Evolutionary conservation across 331 rosid species (phyloP).

Genomic region (Pyracantha coccinea): DNA sequence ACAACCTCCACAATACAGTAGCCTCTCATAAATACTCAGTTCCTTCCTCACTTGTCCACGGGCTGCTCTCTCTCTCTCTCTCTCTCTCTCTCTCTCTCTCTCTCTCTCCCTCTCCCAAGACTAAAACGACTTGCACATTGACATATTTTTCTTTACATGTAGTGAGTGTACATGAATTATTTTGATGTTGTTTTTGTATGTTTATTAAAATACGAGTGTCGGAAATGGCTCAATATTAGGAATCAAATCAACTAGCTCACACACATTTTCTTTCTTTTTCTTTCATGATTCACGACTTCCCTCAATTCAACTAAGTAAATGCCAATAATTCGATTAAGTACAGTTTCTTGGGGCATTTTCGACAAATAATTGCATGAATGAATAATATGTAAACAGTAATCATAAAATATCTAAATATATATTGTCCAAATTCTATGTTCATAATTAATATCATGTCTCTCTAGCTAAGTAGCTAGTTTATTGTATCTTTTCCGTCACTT

Average conservation of each 20-base stretch:
- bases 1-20: not conserved
- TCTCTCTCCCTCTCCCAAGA: not conserved
- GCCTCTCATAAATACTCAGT: not conserved
- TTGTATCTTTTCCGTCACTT: not conserved
- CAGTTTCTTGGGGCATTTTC: not conserved
- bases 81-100: not conserved
- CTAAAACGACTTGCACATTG: not conserved
- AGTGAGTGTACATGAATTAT: not conserved
- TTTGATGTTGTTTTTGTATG: not conserved
- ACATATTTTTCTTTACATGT: not conserved
- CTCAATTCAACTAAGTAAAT: too few relatives aligned
- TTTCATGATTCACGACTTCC: too few relatives aligned
- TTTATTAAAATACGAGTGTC: too few relatives aligned
- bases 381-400: not conserved
- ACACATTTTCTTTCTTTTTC: too few relatives aligned
- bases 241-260: too few relatives aligned
- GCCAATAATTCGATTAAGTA: too few relatives aligned
- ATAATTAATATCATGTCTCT: not conserved
- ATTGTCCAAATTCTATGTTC: not conserved
- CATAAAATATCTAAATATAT: not conserved
- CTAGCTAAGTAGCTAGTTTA: not conserved
- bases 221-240: too few relatives aligned
- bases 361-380: not conserved
- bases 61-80: not conserved
- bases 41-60: not conserved